Base-by-base conservation (phyloP, 139 green algal genomes). In the Desmodesmus armatus region DNA sequence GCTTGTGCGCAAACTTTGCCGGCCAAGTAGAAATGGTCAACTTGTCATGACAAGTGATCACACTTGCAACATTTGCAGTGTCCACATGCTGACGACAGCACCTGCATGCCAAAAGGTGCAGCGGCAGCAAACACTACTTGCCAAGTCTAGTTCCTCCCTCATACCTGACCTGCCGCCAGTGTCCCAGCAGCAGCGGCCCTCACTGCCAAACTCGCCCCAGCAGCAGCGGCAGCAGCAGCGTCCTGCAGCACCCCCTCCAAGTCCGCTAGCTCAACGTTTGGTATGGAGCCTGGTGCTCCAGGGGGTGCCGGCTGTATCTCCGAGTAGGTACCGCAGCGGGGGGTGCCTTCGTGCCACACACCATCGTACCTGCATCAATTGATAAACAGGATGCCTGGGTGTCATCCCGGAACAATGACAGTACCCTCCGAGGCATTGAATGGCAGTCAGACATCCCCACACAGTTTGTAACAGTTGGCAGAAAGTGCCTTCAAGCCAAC, bases 241-340 rank as follows among this genome's bases (percentile, higher is more conserved):
- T 88, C 74, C 37, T 80, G 78, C 25, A 93, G 77, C 47, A 91
- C 87, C 13, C 67, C 85, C 51, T 90, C 83, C 6, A 86, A 78
- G 19, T 83, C 67, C 5, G 37, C 37, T 21, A 94, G 78, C 74
- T 94, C 90, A 6, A 87, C 66, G 29, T 83, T 84, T 9, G 90
- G 90, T 33, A 94, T 41, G 23, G 80, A 82, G 21, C 90, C 90
- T 17, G 85, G 76, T 7, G 87, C 91, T 19, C 87, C 87, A 3
- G 90, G 80, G 1, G 88, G 73, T 29, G 89, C 83, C 23, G 90
- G 82, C 53, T 92, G 82, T 7, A 94, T 84, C 83, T 94, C 90
- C 37, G 65, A 88, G 82, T 94, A 94, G 27, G 70, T 86, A 4
- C 90, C 90, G 47, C 81, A 89, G 76, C 90, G 90, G 33, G 83